Evolutionary conservation across 345 rosid genomes (phyloP).

Genomic region (Salix arbutifolia): DNA sequence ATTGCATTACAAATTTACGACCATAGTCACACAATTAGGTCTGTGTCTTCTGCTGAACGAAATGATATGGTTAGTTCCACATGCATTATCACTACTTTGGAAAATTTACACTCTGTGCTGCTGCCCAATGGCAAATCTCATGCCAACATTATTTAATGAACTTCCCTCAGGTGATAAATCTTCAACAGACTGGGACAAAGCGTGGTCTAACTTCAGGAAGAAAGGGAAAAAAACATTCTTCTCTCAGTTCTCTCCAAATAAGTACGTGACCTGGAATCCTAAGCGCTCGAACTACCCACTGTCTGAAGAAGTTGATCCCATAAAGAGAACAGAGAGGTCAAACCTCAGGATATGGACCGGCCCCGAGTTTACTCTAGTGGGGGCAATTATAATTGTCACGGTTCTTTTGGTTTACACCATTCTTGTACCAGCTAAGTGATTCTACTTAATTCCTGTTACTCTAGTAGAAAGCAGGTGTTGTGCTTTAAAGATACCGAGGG

Average conservation of each 20-base stretch:
- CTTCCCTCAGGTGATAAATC: slow-evolving; percentile 52
- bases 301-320: slow-evolving; percentile 93
- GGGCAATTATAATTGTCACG: slow-evolving; percentile 60
- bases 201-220: slow-evolving; percentile 80
- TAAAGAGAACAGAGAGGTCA: slow-evolving; percentile 78
- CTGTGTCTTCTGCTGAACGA: not conserved
- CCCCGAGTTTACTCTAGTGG: slow-evolving; percentile 63
- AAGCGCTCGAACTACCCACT: slow-evolving; percentile 60
- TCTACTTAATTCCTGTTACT: not conserved
- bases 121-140: not conserved
- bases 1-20: not conserved
- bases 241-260: slow-evolving; percentile 58
- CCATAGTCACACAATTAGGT: not conserved
- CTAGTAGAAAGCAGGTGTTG: not conserved
- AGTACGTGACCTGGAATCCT: slow-evolving; percentile 94
- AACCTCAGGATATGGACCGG: slow-evolving; percentile 87
- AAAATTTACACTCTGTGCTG: not conserved
- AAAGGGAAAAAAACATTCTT: slow-evolving; percentile 64
- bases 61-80: not conserved
- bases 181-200: slow-evolving; percentile 90
- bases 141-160: slow-evolving; percentile 2
- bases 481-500: not conserved
- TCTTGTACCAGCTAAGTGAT: slow-evolving; percentile 68
- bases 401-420: slow-evolving; percentile 80
- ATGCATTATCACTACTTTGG: not conserved